phyloP scores from a whole-genome alignment of 2,329 filamentous ascomycete genomes.

The Alternaria hordeiaustralica region DNA sequence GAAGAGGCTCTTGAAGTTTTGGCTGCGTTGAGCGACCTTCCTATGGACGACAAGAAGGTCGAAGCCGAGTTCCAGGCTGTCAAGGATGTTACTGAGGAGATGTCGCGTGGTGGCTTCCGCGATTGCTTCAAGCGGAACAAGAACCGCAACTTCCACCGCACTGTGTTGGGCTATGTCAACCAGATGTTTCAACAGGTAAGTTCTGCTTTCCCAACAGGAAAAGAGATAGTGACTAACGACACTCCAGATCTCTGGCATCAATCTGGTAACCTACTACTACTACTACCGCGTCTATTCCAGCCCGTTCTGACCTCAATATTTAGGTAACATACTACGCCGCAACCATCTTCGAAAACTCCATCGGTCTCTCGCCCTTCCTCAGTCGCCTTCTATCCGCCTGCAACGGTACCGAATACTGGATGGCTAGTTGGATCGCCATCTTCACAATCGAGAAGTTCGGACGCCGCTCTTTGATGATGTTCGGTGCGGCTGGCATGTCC shows the following conservation, averaged over 20 bases:
- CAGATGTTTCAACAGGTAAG: slow-evolving; percentile 55
- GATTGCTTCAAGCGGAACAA: slow-evolving; percentile 65
- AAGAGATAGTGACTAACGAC: neutral
- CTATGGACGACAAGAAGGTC: slow-evolving; percentile 48
- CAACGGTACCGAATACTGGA: slow-evolving; percentile 52
- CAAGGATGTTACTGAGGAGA: slow-evolving; percentile 48
- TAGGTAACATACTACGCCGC: slow-evolving; percentile 53
- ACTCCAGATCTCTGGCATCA: slow-evolving; percentile 50
- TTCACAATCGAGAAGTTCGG: slow-evolving; percentile 51
- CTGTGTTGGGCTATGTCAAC: slow-evolving; percentile 51
- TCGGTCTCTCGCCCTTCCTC: slow-evolving; percentile 46
- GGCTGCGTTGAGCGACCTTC: slow-evolving; percentile 47
- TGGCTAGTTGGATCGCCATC: slow-evolving; percentile 52
- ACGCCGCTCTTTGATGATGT: slow-evolving; percentile 48
- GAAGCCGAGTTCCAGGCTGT: slow-evolving; percentile 45
- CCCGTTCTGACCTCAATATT: too few relatives aligned
- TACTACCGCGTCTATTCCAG: too few relatives aligned
- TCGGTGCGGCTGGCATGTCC: slow-evolving; percentile 46
- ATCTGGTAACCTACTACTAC: slow-evolving; percentile 53
- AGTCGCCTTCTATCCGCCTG: slow-evolving; percentile 49
- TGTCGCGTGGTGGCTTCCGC: slow-evolving; percentile 56
- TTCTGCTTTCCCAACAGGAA: neutral
- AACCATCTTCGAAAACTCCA: slow-evolving; percentile 52
- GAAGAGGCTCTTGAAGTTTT: slow-evolving; percentile 51
- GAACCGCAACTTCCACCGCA: slow-evolving; percentile 54